Percentiles rank a stretch among this genome's conserved stretches.
phyloP scores from a whole-genome alignment of 2,329 filamentous ascomycete species.

The Colletotrichum euphorbiae region DNA sequence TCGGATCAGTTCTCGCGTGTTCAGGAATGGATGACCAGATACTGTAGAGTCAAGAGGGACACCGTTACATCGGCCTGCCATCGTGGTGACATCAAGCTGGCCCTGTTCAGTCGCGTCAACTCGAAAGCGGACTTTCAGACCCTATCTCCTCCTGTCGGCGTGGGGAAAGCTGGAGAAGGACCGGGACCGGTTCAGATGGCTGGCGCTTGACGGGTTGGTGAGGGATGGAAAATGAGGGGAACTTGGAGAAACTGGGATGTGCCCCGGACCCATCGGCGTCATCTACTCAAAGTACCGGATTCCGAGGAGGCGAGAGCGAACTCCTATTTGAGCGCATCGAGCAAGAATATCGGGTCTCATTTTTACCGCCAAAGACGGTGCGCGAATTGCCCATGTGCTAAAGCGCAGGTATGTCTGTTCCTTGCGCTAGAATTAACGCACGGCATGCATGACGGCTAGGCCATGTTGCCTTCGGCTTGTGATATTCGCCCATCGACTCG shows the following conservation, averaged over 20 bases:
- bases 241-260: constrained; percentile 36
- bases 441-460: neutral
- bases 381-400: constrained; percentile 1
- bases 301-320: neutral
- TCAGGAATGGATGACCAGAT: constrained; percentile 17
- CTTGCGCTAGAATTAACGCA: constrained; percentile 4
- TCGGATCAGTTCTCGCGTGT: constrained; percentile 26
- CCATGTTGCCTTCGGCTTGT: constrained; percentile 4
- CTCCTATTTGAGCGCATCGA: constrained; percentile 38
- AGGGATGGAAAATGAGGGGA: constrained; percentile 27
- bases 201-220: neutral
- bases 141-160: neutral
- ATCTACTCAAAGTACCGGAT: constrained; percentile 18
- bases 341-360: constrained; percentile 3
- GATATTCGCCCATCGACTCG: neutral
- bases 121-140: neutral
- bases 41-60: neutral
- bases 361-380: constrained; percentile 20
- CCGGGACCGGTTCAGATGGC: constrained; percentile 7
- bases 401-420: neutral
- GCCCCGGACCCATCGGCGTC: constrained; percentile 31
- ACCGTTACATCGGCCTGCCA: constrained; percentile 34
- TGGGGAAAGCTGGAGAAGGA: constrained; percentile 29
- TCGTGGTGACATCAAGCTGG: constrained; percentile 8
- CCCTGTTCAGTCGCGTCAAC: constrained; percentile 3